These are phyloP conservation scores for Gossypium mustelinum DNA, from an alignment of 345 rosid species.

Conservation along the genomic window DNA sequence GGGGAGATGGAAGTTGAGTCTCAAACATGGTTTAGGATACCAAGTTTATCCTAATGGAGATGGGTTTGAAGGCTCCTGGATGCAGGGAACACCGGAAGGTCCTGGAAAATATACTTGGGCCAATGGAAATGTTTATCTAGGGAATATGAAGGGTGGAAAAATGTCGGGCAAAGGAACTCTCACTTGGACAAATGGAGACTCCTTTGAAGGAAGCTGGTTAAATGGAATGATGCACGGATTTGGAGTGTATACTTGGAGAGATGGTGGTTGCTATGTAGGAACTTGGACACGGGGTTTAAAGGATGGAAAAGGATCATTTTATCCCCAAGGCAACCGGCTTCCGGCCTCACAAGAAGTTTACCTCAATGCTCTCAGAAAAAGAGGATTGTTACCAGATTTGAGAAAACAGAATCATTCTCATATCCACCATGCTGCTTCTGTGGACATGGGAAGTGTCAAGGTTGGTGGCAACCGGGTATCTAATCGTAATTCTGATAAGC, in stretches of 20 bases:
- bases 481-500: slow-evolving; percentile 39
- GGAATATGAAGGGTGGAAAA: slow-evolving; percentile 90
- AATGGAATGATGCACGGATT: slow-evolving; percentile 94
- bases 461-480: slow-evolving; percentile 39
- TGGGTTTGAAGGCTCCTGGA: slow-evolving; percentile 89
- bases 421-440: slow-evolving; percentile 58
- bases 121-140: slow-evolving; percentile 65
- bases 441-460: slow-evolving; percentile 61
- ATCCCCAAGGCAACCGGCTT: slow-evolving; percentile 67
- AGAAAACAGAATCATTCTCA: slow-evolving; percentile 61
- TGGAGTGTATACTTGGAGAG: slow-evolving; percentile 89
- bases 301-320: slow-evolving; percentile 95
- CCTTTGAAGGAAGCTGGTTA: slow-evolving; percentile 90
- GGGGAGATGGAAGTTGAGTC: slow-evolving; percentile 90
- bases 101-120: slow-evolving; percentile 94
- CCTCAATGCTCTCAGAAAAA: slow-evolving; percentile 70
- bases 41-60: slow-evolving; percentile 78
- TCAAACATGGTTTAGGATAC: slow-evolving; percentile 85
- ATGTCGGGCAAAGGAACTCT: slow-evolving; percentile 94
- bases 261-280: slow-evolving; percentile 85
- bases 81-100: slow-evolving; percentile 83
- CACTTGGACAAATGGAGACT: slow-evolving; percentile 78
- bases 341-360: slow-evolving; percentile 69
- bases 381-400: slow-evolving; percentile 84
- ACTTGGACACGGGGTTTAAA: slow-evolving; percentile 93